Base-by-base conservation (phyloP, 1,284 basidiomycete species). In the Ustilago nuda region DNA sequence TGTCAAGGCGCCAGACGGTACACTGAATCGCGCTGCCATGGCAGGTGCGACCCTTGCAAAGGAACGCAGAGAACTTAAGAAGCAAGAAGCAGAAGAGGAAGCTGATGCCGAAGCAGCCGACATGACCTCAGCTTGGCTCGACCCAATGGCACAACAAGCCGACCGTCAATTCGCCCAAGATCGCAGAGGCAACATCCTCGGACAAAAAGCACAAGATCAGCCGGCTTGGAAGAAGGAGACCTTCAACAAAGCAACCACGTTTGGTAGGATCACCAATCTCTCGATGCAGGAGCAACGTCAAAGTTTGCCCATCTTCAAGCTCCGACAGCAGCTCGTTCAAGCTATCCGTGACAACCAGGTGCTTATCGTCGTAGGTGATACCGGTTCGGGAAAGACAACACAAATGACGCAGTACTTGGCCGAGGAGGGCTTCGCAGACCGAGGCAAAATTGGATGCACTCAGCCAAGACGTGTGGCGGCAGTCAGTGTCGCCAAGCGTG, bases 401-500 rank as follows among this genome's bases (percentile, higher is more conserved):
- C 94, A 96, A 85, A 94, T 96, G 92, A 92, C 92, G 1, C 94
- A 96, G 87, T 96, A 95, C 82, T 89, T 96, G 45, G 94, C 94
- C 6, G 94, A 96, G 87, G 90, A 92, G 66, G 94, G 94, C 0
- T 93, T 92, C 77, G 92, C 93, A 2, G 94, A 97, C 81, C 90
- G 87, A 72, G 93, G 94, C 65, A 92, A 92, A 78, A 95, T 99
- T 76, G 96, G 95, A 4, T 98, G 96, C 84, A 99, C 96, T 0
- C 96, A 99, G 86, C 96, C 96, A 46, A 92, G 96, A 88, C 95
- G 95, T 89, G 96, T 99, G 15, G 96, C 96, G 35, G 96, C 96
- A 9, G 97, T 98, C 90, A 98, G 95, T n/a, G 96, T 99, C 6
- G 96, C 96, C 15, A 98, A 98, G 86, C 95, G 96, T 88, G 96